A percentile compares a stretch with the other conserved stretches of the same genome.
Evolutionary conservation across 331 rosid species (phyloP).

Genomic region (Arachis monticola): DNA sequence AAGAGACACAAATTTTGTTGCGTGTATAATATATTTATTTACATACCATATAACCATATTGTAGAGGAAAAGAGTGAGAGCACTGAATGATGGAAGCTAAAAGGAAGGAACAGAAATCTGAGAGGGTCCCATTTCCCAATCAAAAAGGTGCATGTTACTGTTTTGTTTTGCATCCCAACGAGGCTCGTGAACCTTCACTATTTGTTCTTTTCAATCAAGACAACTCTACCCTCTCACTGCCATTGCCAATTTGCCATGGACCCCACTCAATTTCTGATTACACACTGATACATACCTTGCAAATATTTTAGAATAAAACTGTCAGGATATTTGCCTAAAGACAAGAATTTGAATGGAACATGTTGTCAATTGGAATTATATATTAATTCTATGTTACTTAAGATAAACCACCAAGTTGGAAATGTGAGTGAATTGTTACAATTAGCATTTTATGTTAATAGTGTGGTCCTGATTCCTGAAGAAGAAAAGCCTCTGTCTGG

Average conservation of each 20-base stretch:
- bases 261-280: constrained; percentile 24
- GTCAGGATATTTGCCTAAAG: too few relatives aligned
- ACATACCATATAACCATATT: constrained; percentile 12
- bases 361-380: too few relatives aligned
- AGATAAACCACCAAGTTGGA: too few relatives aligned
- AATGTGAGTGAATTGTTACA: too few relatives aligned
- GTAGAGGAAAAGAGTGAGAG: constrained; percentile 27
- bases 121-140: background rate
- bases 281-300: background rate
- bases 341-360: too few relatives aligned
- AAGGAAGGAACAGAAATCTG: constrained; percentile 19
- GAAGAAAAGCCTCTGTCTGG: background rate
- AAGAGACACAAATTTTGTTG: constrained; percentile 39
- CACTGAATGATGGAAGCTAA: constrained; percentile 27
- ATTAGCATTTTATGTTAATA: too few relatives aligned
- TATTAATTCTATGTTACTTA: too few relatives aligned
- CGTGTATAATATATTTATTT: constrained; percentile 1
- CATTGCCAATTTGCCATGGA: background rate
- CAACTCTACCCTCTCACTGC: constrained; percentile 14
- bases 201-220: constrained; percentile 41
- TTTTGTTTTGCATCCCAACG: constrained; percentile 22
- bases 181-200: constrained; percentile 48
- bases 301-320: background rate
- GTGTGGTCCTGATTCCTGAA: background rate
- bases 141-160: too few relatives aligned